phyloP scores from a whole-genome alignment of 306 rosid genomes.

The Astragalus membranaceus region DNA sequence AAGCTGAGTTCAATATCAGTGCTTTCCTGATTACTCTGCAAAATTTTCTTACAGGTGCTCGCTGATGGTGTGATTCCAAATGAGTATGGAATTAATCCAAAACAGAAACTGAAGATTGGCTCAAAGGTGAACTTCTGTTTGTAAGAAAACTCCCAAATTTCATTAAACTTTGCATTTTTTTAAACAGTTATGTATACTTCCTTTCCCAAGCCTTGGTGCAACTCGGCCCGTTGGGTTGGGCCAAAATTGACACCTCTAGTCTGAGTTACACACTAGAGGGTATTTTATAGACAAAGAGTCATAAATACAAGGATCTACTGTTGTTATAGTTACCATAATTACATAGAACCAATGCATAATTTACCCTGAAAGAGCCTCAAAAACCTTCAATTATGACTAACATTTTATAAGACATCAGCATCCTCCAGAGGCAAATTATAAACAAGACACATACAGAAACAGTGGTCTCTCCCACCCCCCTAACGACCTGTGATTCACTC shows the following conservation, averaged over 20 bases:
- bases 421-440: no score
- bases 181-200: background rate
- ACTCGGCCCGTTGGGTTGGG: no score
- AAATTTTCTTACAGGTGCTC: conserved; percentile 53
- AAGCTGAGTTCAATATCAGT: background rate
- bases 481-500: no score
- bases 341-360: no score
- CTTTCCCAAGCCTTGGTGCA: background rate
- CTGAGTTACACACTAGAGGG: no score
- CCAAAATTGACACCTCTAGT: no score
- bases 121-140: conserved; percentile 57
- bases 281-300: no score
- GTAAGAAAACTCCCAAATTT: conserved; percentile 15
- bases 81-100: conserved; percentile 92
- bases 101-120: conserved; percentile 90
- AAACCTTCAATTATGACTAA: background rate
- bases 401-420: background rate
- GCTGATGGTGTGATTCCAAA: conserved; percentile 99
- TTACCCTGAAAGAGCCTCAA: background rate
- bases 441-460: no score
- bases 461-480: no score
- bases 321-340: background rate
- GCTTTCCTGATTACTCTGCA: conserved; percentile 15
- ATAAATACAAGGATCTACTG: no score
- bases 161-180: background rate